Evolutionary conservation across 2,329 filamentous ascomycete species (phyloP), one percentile per base, ranked within the genome.

Genomic region (Alternaria atra): DNA sequence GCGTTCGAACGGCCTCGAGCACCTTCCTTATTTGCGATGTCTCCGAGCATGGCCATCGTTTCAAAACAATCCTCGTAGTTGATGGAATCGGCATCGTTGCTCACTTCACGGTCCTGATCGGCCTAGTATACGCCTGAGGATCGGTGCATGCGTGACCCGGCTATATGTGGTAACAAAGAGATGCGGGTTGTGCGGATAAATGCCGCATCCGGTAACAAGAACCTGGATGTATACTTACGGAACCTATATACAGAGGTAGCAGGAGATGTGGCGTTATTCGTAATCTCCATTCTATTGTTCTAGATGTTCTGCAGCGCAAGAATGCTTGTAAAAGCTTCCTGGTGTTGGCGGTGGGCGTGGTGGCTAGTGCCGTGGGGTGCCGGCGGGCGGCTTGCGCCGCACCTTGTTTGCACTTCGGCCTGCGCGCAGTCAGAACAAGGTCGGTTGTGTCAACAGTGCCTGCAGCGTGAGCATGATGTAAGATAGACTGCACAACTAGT

Each of bases 301-400:
- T 20, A 15, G 13, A 25, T 37, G 9, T 23, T 35, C 20, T 50
- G 46, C 46, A 25, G 46, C 32, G 32, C 46, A 12, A 5, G 32
- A 50, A 35, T 50, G 46, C 46, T 50, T 50, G 46, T n/a, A 23
- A 37, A 13, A 37, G 46, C 46, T 50, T 35, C 30, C n/a, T 35
- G 46, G 46, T 2, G 34, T 37, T 50, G 46, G 46, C 46, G 13
- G 42, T 8, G 15, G 9, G 9, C 6, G 37, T 10, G 6, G 25
- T 29, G 13, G 17, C 13, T n/a, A 27, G 42, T 25, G 13, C 20
- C 30, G 46, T 30, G 44, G 44, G 44, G 44, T 34, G 25, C 46
- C 20, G 34, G 30, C 44, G 44, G 46, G 46, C 46, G 46, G 44
- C 29, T 17, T 17, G 44, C 30, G 44, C 35, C 35, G 35, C 35